phyloP scores from a whole-genome alignment of 306 rosid species.

The Trichosanthes truncata region DNA sequence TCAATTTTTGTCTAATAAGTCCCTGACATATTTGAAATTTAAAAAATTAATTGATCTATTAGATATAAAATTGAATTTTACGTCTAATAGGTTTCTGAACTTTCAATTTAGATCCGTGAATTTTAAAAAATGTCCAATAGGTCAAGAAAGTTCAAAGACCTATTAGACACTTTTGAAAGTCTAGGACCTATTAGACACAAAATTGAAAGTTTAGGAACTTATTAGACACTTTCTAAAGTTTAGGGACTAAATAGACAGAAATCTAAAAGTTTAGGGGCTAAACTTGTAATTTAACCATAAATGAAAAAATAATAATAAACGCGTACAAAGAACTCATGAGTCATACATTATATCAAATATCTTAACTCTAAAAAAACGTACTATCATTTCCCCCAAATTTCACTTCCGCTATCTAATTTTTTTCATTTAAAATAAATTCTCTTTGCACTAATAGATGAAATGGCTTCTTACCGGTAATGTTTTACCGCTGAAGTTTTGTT shows the following conservation, averaged over 20 bases:
- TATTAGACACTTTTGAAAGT: too few species aligned
- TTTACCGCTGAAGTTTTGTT: conserved; percentile 72
- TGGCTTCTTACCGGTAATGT: conserved; percentile 62
- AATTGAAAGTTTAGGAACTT: not conserved
- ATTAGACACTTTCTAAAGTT: not conserved
- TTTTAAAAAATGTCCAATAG: not conserved
- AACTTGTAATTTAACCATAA: not conserved
- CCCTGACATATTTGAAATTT: not conserved
- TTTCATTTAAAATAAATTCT: not conserved
- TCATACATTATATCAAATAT: not conserved
- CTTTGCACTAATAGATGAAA: not conserved
- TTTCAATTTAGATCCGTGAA: not conserved
- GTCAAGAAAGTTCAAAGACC: not conserved
- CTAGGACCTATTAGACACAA: not conserved
- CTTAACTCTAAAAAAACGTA: not conserved
- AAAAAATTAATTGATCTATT: too few species aligned
- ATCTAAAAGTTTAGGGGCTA: not conserved
- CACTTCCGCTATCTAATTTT: not conserved
- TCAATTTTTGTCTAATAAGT: not conserved
- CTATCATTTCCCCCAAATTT: not conserved
- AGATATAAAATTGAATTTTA: too few species aligned
- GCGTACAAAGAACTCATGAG: not conserved
- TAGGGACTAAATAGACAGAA: not conserved
- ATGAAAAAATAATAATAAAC: too few species aligned
- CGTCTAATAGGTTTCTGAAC: not conserved